These are phyloP conservation scores for Eucalyptus erythrocorys DNA, from an alignment of 345 rosid species.

Conservation along the genomic window DNA sequence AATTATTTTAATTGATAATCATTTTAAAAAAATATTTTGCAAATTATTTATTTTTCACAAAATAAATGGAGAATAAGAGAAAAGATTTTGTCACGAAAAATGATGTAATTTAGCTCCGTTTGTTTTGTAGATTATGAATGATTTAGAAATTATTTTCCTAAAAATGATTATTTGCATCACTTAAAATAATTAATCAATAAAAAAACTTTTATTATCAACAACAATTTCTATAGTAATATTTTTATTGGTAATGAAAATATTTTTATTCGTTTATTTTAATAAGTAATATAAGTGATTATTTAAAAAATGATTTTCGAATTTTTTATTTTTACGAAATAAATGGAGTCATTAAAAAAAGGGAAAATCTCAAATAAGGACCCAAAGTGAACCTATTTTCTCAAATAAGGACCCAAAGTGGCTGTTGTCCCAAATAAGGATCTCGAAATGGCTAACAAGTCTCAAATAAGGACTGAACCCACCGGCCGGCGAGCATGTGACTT, in stretches of 20 bases:
- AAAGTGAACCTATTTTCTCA: no score
- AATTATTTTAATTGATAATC: accelerated
- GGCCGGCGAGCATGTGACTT: no score
- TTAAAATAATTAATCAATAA: accelerated
- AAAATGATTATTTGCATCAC: accelerated
- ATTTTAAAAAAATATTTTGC: accelerated
- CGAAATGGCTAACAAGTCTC: no score
- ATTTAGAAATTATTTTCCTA: accelerated
- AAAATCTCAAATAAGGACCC: no score
- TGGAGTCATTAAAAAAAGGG: no score
- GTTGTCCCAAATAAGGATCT: no score
- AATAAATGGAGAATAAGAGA: accelerated
- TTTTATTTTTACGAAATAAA: no score
- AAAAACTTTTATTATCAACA: accelerated
- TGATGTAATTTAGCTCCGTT: accelerated
- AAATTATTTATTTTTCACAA: neutral
- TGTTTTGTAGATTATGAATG: accelerated
- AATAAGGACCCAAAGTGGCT: no score
- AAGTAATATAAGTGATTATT: accelerated
- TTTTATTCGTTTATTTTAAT: accelerated
- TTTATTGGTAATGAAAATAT: accelerated
- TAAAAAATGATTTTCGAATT: no score
- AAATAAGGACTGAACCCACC: no score
- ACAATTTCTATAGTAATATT: accelerated
- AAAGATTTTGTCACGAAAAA: neutral